Evolutionary conservation across 108 stramenopile species (phyloP).

Genomic region (Fistulifera solaris): DNA sequence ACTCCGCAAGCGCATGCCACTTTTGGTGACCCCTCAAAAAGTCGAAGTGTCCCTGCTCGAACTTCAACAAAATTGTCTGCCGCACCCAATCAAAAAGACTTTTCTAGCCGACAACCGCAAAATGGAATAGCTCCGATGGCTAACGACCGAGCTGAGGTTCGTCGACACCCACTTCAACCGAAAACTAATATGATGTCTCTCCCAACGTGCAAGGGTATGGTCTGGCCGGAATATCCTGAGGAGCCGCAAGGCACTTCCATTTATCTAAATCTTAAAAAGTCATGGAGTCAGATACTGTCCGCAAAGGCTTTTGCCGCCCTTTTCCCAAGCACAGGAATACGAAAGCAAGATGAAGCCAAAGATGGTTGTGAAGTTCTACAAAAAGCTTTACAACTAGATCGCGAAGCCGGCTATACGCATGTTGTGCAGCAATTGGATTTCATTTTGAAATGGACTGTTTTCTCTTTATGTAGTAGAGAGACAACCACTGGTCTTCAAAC

Average conservation of each 20-base stretch:
- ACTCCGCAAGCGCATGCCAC: background rate
- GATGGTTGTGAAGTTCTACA: constrained; percentile 53
- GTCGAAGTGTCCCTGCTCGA: no score
- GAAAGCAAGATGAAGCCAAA: constrained; percentile 66
- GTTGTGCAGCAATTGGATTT: constrained; percentile 59
- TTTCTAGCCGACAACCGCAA: background rate
- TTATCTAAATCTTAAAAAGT: constrained; percentile 40
- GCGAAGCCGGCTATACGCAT: constrained; percentile 20
- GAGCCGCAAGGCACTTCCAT: constrained; percentile 36
- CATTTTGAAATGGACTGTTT: constrained; percentile 65
- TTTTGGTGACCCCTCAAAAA: no score
- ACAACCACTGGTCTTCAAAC: constrained; percentile 60
- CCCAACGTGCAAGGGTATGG: constrained; percentile 11
- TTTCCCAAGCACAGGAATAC: constrained; percentile 58
- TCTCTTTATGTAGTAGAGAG: constrained; percentile 60
- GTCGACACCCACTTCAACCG: background rate
- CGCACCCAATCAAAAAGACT: background rate
- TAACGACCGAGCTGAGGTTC: background rate
- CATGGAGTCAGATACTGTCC: constrained; percentile 51
- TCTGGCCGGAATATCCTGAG: constrained; percentile 82
- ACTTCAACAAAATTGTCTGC: constrained; percentile 1
- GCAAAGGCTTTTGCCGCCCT: constrained; percentile 28
- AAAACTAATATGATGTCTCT: background rate
- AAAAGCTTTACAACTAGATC: constrained; percentile 44
- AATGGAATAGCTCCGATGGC: background rate